Base-by-base conservation (phyloP, 441 rosid genomes). In the Erysimum cheiri region DNA sequence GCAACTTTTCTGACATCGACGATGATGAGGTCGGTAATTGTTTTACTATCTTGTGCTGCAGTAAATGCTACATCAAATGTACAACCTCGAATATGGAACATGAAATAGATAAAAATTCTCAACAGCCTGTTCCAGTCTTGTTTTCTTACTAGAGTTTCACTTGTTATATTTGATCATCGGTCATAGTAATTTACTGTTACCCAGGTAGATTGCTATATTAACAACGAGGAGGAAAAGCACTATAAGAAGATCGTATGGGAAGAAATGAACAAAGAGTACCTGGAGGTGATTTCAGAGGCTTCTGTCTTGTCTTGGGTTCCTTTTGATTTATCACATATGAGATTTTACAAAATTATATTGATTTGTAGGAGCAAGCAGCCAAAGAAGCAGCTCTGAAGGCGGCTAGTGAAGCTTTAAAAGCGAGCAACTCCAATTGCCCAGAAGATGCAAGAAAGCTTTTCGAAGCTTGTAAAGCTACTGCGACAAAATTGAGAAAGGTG, bases 341-440 rank as follows among this genome's bases (percentile, higher is more conserved):
- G 9, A 49, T 24, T 5, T 24, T 67, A 22, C 48, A 28, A 10
- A 26, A 32, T 10, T 40, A 10, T 64, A 33, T 41, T 50, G 63
- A 24, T 58, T 17, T 75, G 44, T 83, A 92, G 99, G 99, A 92
- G 82, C 97, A 92, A 85, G 97, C 90, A 69, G 97, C 85, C 46
- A 95, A 92, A 78, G 94, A 86, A 82, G 94, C 91, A 46, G 86
- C 84, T 14, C 70, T 79, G 14, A 82, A 84, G 59, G 88, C 87
- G 33, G 86, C 84, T 46, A 88, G 32, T 75, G 88, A 84, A 57
- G 92, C 92, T 33, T 76, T 71, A 61, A 85, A 83, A 61, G 90
- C 84, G 7, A 80, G 80, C 74, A 81, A 76, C 77, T 67, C 83
- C 59, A 80, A 80, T 52, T 83, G 87, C 63, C 87, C 89, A 67